Percentiles rank a stretch among this genome's conserved stretches.
phyloP scores from a whole-genome alignment of 176 grass and related monocot species.

The Themeda triandra region DNA sequence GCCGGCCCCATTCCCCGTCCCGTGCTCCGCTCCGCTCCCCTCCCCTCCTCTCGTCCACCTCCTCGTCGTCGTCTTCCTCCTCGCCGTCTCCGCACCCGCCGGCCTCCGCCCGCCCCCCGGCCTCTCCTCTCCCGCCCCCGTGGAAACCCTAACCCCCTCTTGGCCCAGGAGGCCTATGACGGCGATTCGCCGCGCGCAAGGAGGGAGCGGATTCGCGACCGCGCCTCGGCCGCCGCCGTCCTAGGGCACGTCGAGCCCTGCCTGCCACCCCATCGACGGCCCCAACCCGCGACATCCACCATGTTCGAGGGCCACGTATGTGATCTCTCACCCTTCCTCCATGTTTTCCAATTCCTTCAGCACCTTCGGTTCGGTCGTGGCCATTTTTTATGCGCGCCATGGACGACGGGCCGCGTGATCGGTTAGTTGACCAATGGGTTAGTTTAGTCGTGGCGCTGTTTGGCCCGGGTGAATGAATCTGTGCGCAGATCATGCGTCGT shows the following conservation, averaged over 20 bases:
- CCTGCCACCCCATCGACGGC: not conserved
- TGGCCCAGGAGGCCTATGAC: slow-evolving; percentile 14
- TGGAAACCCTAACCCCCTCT: slow-evolving; percentile 20
- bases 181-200: not conserved
- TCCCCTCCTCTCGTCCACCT: too few species aligned
- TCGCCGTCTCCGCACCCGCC: slow-evolving; percentile 1
- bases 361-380: not conserved
- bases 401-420: not conserved
- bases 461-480: not conserved
- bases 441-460: too few species aligned
- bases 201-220: slow-evolving; percentile 18
- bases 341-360: not conserved
- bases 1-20: slow-evolving; percentile 20
- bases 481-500: not conserved
- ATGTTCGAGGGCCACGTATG: slow-evolving; percentile 72
- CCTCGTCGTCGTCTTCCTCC: slow-evolving; percentile 37
- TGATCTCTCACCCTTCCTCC: not conserved
- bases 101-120: not conserved
- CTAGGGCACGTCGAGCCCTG: slow-evolving; percentile 17
- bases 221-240: not conserved
- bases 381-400: not conserved
- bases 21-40: too few species aligned
- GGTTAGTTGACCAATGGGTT: not conserved
- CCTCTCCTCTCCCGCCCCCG: not conserved
- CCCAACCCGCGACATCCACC: slow-evolving; percentile 16